Conservation (phyloP, 2,329 filamentous ascomycete genomes). For the Colletotrichum sp. region DNA sequence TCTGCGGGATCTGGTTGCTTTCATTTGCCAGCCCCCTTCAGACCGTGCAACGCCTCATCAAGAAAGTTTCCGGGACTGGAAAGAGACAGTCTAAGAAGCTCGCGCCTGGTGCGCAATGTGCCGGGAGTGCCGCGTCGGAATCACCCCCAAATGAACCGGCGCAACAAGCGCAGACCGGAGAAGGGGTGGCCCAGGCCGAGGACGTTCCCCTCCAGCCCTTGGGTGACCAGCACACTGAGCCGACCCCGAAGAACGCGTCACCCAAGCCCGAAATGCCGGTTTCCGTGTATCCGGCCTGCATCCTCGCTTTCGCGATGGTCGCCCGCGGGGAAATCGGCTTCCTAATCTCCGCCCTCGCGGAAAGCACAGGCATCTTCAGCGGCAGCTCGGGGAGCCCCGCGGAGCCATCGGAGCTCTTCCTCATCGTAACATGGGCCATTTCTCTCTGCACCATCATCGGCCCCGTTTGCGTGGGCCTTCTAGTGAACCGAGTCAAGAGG, state of each 20-base stretch:
- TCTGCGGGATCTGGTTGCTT: conserved; percentile 65
- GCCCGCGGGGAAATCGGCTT: conserved; percentile 83
- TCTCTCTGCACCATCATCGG: conserved; percentile 59
- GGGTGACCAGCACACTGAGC: conserved; percentile 19
- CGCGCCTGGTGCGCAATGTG: conserved; percentile 8
- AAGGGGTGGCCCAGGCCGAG: not conserved
- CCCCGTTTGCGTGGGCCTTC: conserved; percentile 51
- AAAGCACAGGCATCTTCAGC: conserved; percentile 52
- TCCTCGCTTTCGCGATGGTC: conserved; percentile 73
- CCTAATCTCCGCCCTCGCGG: conserved; percentile 72
- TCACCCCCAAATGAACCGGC: not conserved
- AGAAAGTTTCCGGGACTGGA: not conserved
- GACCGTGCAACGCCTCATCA: not conserved
- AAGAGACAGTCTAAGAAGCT: not conserved
- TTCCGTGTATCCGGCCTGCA: conserved; percentile 70
- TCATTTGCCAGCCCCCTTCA: conserved; percentile 31
- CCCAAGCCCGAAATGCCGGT: conserved; percentile 48
- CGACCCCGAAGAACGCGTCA: conserved; percentile 10
- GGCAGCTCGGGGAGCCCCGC: not conserved
- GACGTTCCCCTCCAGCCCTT: not conserved
- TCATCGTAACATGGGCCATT: conserved; percentile 62
- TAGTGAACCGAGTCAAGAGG: conserved; percentile 47
- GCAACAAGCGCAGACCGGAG: not conserved
- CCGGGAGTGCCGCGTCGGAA: not conserved
- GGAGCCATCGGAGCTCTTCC: conserved; percentile 46